Evolutionary conservation across 1,284 basidiomycete species (phyloP), one percentile per base, ranked within the genome.

Genomic region (Stygiomarasmius scandens): DNA sequence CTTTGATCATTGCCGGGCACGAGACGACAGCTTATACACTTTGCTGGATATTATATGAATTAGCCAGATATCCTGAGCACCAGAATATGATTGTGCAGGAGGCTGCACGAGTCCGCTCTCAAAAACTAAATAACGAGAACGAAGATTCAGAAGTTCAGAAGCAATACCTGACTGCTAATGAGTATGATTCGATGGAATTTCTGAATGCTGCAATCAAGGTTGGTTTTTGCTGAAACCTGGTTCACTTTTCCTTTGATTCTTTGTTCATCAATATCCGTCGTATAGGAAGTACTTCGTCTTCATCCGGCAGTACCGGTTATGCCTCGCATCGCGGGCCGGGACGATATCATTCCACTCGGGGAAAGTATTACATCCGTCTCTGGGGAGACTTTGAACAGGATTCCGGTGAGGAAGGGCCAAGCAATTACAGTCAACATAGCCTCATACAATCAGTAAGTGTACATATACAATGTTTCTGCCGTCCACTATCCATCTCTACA

Each of bases 171-270:
- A 64, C 60, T 24, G 58, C 65, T 5, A 63, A 66, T 12, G 71
- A 74, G 41, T 62, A 71, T 8, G 70, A 72, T 45, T 56, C 56
- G 1, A 69, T 74, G 68, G 58, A 49, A 4, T 62, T 49, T n/a
- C 24, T 64, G 22, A 58, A 59, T 2, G 65, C 63, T 10, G 53
- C 56, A 3, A 57, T 67, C 46, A 67, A 67, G 55, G 65, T 63
- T 12, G 29, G 56, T n/a, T n/a, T n/a, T n/a, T n/a, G n/a, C n/a
- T n/a, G n/a, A n/a, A n/a, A n/a, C n/a, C n/a, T n/a, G n/a, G n/a
- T n/a, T n/a, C n/a, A n/a, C n/a, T n/a, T n/a, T n/a, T n/a, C n/a
- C n/a, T n/a, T n/a, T n/a, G n/a, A n/a, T n/a, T n/a, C n/a, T n/a
- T n/a, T n/a, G n/a, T n/a, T n/a, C n/a, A n/a, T n/a, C n/a, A n/a